phyloP scores from a whole-genome alignment of 768 basidiomycete species.

The Lactarius sanguifluus region DNA sequence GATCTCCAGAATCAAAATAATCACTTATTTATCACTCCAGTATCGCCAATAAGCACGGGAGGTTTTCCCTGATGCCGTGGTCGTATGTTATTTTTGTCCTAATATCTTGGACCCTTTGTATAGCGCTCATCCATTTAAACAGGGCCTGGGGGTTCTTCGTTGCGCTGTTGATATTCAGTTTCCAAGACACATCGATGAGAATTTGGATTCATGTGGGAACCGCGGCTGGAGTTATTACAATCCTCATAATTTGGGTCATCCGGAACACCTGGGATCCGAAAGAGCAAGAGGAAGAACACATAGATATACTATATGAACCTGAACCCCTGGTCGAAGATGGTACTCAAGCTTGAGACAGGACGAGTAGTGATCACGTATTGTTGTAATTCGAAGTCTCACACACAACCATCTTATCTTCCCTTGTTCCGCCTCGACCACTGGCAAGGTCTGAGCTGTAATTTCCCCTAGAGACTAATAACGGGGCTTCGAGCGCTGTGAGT shows the following conservation, averaged over 20 bases:
- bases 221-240: neutral
- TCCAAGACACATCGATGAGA: neutral
- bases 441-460: neutral
- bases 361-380: neutral
- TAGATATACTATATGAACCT: neutral
- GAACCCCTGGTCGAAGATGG: neutral
- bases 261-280: slow-evolving; percentile 12
- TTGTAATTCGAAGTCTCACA: neutral
- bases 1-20: no score
- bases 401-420: neutral
- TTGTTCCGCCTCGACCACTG: neutral
- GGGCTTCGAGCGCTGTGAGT: neutral
- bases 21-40: no score
- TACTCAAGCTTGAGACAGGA: neutral
- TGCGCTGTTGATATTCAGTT: slow-evolving; percentile 35
- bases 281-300: neutral
- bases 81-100: neutral
- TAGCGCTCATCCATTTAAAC: neutral
- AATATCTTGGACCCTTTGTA: no score
- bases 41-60: no score
- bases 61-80: no score
- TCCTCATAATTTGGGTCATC: slow-evolving; percentile 15
- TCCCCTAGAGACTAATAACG: neutral
- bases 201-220: slow-evolving; percentile 11
- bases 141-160: slow-evolving; percentile 44